These are phyloP conservation scores for Saturnispora kantuleensis DNA, from an alignment of 805 yeast species.

Conservation along the genomic window DNA sequence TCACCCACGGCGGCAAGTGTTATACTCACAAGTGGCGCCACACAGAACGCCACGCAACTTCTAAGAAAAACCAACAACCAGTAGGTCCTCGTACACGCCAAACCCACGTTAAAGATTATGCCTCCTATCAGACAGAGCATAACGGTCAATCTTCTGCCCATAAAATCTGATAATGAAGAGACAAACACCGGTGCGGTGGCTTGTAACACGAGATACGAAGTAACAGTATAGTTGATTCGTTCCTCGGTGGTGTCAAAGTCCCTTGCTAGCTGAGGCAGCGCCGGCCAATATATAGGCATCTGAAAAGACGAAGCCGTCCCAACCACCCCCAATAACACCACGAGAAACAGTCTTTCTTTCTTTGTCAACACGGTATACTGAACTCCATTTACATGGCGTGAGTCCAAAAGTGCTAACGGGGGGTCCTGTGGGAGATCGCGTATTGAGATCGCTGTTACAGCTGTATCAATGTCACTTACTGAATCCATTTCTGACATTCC, in stretches of 20 bases:
- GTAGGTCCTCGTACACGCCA: constrained; percentile 49
- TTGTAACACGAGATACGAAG: constrained; percentile 66
- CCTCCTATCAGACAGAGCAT: constrained; percentile 49
- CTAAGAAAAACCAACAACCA: constrained; percentile 57
- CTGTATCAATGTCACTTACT: background rate
- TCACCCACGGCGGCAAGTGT: constrained; percentile 69
- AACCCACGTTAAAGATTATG: constrained; percentile 52
- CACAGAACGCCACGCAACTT: constrained; percentile 69
- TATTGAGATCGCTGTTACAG: background rate
- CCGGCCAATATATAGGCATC: constrained; percentile 75
- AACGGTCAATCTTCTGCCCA: constrained; percentile 61
- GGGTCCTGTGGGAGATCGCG: background rate
- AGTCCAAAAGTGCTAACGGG: background rate
- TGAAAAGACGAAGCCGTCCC: constrained; percentile 65
- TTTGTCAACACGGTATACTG: constrained; percentile 37
- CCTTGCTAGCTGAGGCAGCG: constrained; percentile 45
- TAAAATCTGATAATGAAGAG: constrained; percentile 56
- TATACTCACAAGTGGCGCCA: constrained; percentile 66
- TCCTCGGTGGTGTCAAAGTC: constrained; percentile 49
- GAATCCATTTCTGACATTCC: too few relatives aligned
- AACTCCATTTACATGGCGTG: constrained; percentile 2
- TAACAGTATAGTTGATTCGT: constrained; percentile 59
- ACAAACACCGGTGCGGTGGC: constrained; percentile 66
- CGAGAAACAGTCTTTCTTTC: constrained; percentile 33
- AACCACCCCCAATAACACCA: constrained; percentile 31